phyloP scores from a whole-genome alignment of 2,329 filamentous ascomycete species.

The Dryadomyces sulphureus region DNA sequence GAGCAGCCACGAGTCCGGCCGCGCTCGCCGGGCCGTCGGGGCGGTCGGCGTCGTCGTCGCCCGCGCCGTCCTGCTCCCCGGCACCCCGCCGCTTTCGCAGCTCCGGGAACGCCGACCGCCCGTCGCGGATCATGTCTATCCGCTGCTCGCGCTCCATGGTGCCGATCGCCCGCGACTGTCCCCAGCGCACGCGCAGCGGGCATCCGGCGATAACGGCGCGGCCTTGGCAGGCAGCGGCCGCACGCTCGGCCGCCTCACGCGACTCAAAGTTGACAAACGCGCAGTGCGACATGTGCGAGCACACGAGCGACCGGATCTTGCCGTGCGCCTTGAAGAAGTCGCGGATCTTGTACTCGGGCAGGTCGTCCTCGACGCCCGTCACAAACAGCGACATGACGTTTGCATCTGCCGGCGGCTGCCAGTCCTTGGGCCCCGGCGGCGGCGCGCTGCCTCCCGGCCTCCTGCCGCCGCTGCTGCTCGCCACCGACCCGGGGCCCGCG shows the following conservation, averaged over 20 bases:
- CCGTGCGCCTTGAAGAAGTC: constrained; percentile 83
- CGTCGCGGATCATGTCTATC: constrained; percentile 66
- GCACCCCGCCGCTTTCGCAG: constrained; percentile 20
- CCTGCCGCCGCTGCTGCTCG: constrained; percentile 21
- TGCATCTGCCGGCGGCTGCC: constrained; percentile 65
- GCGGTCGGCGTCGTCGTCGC: constrained; percentile 7
- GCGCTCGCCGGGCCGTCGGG: constrained; percentile 12
- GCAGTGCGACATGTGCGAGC: constrained; percentile 93
- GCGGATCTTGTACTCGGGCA: constrained; percentile 82
- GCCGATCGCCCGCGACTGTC: constrained; percentile 79
- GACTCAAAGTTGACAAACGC: constrained; percentile 92
- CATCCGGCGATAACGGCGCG: constrained; percentile 83
- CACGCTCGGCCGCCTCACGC: constrained; percentile 70
- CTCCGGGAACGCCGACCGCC: constrained; percentile 41
- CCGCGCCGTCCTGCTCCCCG: not conserved
- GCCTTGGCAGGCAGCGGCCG: constrained; percentile 72
- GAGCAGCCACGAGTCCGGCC: constrained; percentile 42
- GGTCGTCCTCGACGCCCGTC: constrained; percentile 88
- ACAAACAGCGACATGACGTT: constrained; percentile 90
- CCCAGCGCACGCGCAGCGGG: constrained; percentile 82
- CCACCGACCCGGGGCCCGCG: constrained; percentile 25
- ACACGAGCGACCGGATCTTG: constrained; percentile 82
- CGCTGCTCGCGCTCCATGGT: constrained; percentile 81
- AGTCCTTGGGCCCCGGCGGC: constrained; percentile 73
- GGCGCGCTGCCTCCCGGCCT: constrained; percentile 54